phyloP scores from a whole-genome alignment of 129 eudicot species.

The Escallonia herrerae region DNA sequence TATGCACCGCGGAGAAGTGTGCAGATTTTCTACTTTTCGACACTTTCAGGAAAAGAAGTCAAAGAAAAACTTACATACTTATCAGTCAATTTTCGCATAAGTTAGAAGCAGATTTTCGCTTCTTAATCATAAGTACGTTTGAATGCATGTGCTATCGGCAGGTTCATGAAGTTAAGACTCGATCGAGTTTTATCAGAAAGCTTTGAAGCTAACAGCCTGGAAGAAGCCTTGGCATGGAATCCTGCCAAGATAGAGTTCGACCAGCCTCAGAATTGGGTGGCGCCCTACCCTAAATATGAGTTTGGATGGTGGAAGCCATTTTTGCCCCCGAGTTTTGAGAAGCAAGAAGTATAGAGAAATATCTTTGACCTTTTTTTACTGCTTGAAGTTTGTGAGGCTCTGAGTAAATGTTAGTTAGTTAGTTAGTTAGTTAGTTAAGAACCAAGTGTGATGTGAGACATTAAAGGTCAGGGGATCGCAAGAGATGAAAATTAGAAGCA shows the following conservation, averaged over 20 bases:
- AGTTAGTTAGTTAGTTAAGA: conserved; percentile 7
- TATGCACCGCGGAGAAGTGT: background rate
- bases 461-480: conserved; percentile 7
- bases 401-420: background rate
- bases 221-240: conserved; percentile 84
- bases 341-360: conserved; percentile 39
- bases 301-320: conserved; percentile 91
- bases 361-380: background rate
- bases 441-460: conserved; percentile 5
- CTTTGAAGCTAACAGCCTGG: conserved; percentile 74
- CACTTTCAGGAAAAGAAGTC: no score
- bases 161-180: conserved; percentile 89
- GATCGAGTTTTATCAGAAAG: conserved; percentile 81
- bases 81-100: background rate
- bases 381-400: background rate
- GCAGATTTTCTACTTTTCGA: no score
- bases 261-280: conserved; percentile 88
- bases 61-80: no score
- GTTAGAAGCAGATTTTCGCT: background rate
- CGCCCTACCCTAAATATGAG: conserved; percentile 83
- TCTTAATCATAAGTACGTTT: background rate
- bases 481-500: conserved; percentile 9
- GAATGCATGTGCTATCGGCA: conserved; percentile 14
- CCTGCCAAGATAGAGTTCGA: conserved; percentile 67
- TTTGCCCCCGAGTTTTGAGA: conserved; percentile 44